These are phyloP conservation scores for Blastobotrys ciferrii DNA, from an alignment of 1,139 yeast species.

Conservation along the genomic window DNA sequence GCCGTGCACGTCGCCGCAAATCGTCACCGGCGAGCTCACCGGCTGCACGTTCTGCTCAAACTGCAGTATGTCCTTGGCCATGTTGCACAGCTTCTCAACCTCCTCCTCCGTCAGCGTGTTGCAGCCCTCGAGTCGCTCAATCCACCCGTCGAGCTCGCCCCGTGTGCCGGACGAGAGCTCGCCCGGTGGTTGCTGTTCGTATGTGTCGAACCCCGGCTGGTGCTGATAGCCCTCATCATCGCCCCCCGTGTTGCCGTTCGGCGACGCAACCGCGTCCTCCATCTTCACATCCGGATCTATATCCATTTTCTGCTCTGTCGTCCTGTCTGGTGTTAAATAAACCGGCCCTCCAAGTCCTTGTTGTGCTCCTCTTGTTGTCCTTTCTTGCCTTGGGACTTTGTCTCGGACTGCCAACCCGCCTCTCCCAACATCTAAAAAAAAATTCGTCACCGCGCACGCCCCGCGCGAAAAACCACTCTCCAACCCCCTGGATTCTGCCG, in stretches of 20 bases:
- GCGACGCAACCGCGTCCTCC: constrained; percentile 32
- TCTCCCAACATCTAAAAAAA: too few species aligned
- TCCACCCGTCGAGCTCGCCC: constrained; percentile 53
- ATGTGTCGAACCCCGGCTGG: constrained; percentile 1
- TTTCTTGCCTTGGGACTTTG: constrained; percentile 5
- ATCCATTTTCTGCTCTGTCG: constrained; percentile 30
- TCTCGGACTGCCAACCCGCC: not conserved
- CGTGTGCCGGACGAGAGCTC: constrained; percentile 25
- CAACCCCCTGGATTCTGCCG: too few species aligned
- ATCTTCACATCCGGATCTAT: constrained; percentile 41
- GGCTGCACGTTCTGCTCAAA: constrained; percentile 93
- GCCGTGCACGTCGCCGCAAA: constrained; percentile 98
- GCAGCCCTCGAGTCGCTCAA: constrained; percentile 66
- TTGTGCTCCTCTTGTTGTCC: constrained; percentile 49
- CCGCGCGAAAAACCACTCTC: too few species aligned
- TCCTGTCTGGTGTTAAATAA: constrained; percentile 1
- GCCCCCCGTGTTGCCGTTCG: constrained; percentile 10
- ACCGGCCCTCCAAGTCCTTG: constrained; percentile 56
- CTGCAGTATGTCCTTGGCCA: constrained; percentile 86
- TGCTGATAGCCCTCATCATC: constrained; percentile 1
- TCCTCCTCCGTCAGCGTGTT: constrained; percentile 82
- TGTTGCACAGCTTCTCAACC: constrained; percentile 75
- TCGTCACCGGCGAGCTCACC: constrained; percentile 95
- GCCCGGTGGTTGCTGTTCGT: constrained; percentile 19
- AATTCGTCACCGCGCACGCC: not conserved